Base-by-base conservation (phyloP, 345 rosid species). In the Salix suchowensis region DNA sequence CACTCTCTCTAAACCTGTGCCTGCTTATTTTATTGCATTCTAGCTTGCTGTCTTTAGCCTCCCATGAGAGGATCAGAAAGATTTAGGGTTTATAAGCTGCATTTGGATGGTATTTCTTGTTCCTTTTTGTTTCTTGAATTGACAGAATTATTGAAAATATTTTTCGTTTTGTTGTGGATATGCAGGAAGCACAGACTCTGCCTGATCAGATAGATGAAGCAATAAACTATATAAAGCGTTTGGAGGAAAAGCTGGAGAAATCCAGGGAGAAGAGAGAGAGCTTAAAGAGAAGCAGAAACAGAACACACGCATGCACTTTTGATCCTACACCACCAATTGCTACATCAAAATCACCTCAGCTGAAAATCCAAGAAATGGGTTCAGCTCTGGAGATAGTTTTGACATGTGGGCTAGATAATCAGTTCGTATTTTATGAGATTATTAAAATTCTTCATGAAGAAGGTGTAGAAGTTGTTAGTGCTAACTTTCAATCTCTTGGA, bases 171-270 rank as follows among this genome's bases (percentile, higher is more conserved):
- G 12, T 15, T 7, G 67, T 34, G 28, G 67, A 21, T 6, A 14
- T 72, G 77, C 80, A 89, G 92, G 87, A 85, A 68, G 24, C 71
- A 77, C 39, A 72, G 65, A 52, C 87, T 9, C 71, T 86, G 61
- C 89, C 91, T 10, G 89, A 86, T 58, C 91, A 85, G 65, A 75
- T 89, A 76, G 93, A 89, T 80, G 89, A 81, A 73, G 88, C 91
- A 2, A 80, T 80, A 64, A 78, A 44, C 42, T 82, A 89, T 74
- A 89, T 89, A 71, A 82, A 83, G 73, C 67, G 65, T 30, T 54
- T 86, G 42, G 78, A 89, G 68, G 74, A 6, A 12, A 81, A 73
- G 62, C 23, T 85, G 80, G 75, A 85, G 68, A 77, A 81, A 50
- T 70, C 60, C 7, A 66, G 67, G 73, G 87, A 85, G 72, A 85